phyloP scores from a whole-genome alignment of 1,139 yeast species.

The Nakaseomyces delphensis region DNA sequence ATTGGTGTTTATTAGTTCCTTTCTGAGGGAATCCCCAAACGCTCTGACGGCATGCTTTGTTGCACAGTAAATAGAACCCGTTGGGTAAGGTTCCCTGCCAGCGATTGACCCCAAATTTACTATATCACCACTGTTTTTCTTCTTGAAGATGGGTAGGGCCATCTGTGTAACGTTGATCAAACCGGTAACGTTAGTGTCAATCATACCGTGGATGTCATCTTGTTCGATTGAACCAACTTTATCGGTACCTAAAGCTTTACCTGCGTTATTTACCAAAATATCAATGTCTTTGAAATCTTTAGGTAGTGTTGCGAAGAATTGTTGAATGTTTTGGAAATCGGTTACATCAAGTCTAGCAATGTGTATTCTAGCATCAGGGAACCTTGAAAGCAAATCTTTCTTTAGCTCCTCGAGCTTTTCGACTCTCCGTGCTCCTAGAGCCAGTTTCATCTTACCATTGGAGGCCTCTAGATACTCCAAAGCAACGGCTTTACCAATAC shows the following conservation, averaged over 20 bases:
- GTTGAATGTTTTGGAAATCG: constrained; percentile 41
- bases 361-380: constrained; percentile 43
- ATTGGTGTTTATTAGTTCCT: constrained; percentile 63
- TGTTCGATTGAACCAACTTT: constrained; percentile 49
- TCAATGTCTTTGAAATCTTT: constrained; percentile 49
- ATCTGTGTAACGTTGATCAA: constrained; percentile 63
- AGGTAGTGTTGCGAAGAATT: constrained; percentile 46
- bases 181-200: constrained; percentile 67
- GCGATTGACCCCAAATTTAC: constrained; percentile 83
- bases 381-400: constrained; percentile 37
- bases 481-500: constrained; percentile 74
- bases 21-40: constrained; percentile 66
- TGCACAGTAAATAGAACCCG: constrained; percentile 84
- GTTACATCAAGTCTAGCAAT: constrained; percentile 55
- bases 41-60: constrained; percentile 75
- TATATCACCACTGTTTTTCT: constrained; percentile 56
- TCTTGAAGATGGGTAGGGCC: constrained; percentile 51
- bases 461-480: constrained; percentile 61
- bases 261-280: constrained; percentile 73
- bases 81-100: constrained; percentile 80
- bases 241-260: constrained; percentile 65
- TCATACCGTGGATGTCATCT: constrained; percentile 54
- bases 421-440: constrained; percentile 62
- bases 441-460: constrained; percentile 54
- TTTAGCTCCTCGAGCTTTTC: constrained; percentile 46